Evolutionary conservation across 495 filamentous ascomycete species (phyloP).

Genomic region (Pseudoneurospora amorphoporcata): DNA sequence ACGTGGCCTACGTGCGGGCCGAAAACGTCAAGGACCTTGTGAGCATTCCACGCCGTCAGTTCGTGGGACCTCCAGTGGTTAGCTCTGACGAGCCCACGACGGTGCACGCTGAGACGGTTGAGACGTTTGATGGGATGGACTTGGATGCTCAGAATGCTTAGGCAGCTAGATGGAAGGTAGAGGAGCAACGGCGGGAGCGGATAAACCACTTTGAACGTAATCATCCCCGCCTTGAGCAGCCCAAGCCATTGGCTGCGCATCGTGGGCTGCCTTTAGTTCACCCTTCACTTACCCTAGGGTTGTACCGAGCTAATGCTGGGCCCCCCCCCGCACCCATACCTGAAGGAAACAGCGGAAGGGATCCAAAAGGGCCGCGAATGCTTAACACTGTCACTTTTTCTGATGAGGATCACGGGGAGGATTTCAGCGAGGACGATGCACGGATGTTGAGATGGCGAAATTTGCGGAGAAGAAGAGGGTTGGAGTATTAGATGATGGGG

Average conservation of each 20-base stretch:
- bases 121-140: not conserved
- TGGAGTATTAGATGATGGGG: not conserved
- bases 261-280: not conserved
- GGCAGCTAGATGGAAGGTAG: not conserved
- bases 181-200: not conserved
- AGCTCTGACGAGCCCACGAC: not conserved
- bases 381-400: not conserved
- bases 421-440: not conserved
- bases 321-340: not conserved
- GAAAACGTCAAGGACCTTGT: conserved; percentile 50
- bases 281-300: not conserved
- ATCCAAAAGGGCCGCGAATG: not conserved
- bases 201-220: not conserved
- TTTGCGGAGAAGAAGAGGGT: not conserved
- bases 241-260: not conserved
- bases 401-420: not conserved
- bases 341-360: not conserved
- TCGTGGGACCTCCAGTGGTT: not conserved
- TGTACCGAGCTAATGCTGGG: not conserved
- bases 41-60: conserved; percentile 31
- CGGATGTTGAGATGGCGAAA: not conserved
- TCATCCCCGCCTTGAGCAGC: not conserved
- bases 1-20: conserved; percentile 73
- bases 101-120: not conserved
- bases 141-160: not conserved